Percentiles rank a stretch among this genome's conserved stretches.
Evolutionary conservation across 164 flowering plant genomes (phyloP).

Genomic region (Euptelea pleiosperma): DNA sequence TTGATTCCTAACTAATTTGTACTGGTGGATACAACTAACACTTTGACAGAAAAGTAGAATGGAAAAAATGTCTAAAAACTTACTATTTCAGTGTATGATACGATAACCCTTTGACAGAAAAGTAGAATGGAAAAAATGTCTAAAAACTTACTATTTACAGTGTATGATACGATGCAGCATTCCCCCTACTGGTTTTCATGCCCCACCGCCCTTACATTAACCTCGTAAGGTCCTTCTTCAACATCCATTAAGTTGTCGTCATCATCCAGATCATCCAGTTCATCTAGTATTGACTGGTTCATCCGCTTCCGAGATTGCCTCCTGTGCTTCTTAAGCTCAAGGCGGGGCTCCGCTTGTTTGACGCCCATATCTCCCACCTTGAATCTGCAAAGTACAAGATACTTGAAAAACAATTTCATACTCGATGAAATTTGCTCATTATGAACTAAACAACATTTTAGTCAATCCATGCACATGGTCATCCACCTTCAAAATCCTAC

Average conservation of each 20-base stretch:
- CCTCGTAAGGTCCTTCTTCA: slow-evolving; percentile 16
- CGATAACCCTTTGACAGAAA: neutral
- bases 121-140: neutral
- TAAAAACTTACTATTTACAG: slow-evolving; percentile 14
- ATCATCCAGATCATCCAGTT: slow-evolving; percentile 59
- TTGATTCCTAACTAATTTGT: too few relatives aligned
- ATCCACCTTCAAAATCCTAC: too few relatives aligned
- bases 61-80: neutral
- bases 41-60: neutral
- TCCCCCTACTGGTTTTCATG: slow-evolving; percentile 30
- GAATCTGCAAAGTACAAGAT: slow-evolving; percentile 43
- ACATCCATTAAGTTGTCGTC: slow-evolving; percentile 29
- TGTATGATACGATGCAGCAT: neutral
- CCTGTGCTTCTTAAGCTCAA: slow-evolving; percentile 78
- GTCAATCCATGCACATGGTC: neutral
- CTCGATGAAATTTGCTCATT: neutral
- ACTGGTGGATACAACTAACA: too few relatives aligned
- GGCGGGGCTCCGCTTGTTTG: slow-evolving; percentile 72
- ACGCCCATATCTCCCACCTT: slow-evolving; percentile 76
- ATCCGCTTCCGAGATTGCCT: slow-evolving; percentile 76
- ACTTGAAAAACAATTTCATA: neutral
- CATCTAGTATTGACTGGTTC: slow-evolving; percentile 70
- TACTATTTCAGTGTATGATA: slow-evolving; percentile 14
- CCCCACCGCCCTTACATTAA: slow-evolving; percentile 21
- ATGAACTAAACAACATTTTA: neutral